Evolutionary conservation across 1,139 yeast genomes (phyloP).

Genomic region (Hemisphaericaspora lyxosophila): DNA sequence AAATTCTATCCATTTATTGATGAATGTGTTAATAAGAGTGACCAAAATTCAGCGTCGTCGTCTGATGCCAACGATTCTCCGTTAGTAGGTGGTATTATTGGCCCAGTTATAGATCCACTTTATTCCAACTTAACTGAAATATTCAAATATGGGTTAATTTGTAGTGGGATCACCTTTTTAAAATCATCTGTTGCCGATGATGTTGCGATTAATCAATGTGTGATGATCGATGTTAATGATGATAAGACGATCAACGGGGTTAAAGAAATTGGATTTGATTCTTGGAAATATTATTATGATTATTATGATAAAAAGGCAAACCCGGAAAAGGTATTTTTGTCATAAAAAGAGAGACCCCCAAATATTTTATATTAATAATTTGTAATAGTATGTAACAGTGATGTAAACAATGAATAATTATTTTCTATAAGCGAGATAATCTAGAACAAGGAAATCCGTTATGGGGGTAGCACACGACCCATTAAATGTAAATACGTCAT

Average conservation of each 20-base stretch:
- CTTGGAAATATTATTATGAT: slow-evolving; percentile 43
- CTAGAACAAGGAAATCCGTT: no score
- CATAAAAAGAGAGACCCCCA: no score
- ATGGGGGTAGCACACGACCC: no score
- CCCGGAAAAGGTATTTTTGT: slow-evolving; percentile 6
- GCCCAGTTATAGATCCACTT: slow-evolving; percentile 55
- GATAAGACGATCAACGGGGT: slow-evolving; percentile 37
- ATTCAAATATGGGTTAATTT: slow-evolving; percentile 56
- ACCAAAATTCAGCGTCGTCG: slow-evolving; percentile 2
- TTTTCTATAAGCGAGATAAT: no score
- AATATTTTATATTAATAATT: no score
- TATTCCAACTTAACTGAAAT: slow-evolving; percentile 57
- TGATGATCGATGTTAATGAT: slow-evolving; percentile 42
- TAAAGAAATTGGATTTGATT: slow-evolving; percentile 44
- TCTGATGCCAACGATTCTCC: slow-evolving; percentile 9
- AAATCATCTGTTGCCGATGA: slow-evolving; percentile 34
- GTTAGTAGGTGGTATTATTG: slow-evolving; percentile 55
- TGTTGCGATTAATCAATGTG: slow-evolving; percentile 31
- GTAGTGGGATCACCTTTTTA: slow-evolving; percentile 58
- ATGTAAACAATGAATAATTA: no score
- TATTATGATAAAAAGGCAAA: slow-evolving; percentile 29
- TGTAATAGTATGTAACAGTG: slow-evolving; percentile 3
- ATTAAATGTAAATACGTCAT: no score
- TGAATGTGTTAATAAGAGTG: slow-evolving; percentile 21
- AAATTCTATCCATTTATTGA: slow-evolving; percentile 55